A percentile compares a stretch with the other conserved stretches of the same genome.
Conservation (phyloP, 1,284 basidiomycete genomes). For the Puccinia polysora region DNA sequence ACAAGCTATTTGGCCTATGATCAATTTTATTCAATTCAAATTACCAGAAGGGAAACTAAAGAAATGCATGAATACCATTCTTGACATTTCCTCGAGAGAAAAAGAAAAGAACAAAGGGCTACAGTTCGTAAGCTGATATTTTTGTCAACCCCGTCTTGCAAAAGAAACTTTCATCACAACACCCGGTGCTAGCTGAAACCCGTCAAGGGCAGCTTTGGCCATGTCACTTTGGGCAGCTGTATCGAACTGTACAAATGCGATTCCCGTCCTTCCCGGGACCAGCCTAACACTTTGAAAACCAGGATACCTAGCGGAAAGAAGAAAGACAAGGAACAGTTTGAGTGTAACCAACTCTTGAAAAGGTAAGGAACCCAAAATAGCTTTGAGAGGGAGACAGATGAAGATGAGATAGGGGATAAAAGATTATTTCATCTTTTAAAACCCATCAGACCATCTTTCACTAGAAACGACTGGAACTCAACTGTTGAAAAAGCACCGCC, state of each 20-base stretch:
- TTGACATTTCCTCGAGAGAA: no score
- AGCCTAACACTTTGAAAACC: slow-evolving; percentile 69
- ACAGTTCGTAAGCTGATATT: no score
- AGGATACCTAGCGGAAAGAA: slow-evolving; percentile 60
- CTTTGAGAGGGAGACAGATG: not conserved
- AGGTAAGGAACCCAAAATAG: slow-evolving; percentile 23
- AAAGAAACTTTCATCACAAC: slow-evolving; percentile 67
- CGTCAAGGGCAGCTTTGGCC: slow-evolving; percentile 71
- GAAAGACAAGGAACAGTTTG: slow-evolving; percentile 19
- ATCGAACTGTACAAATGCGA: slow-evolving; percentile 72
- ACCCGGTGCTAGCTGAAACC: slow-evolving; percentile 72
- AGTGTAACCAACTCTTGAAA: not conserved
- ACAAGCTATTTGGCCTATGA: no score
- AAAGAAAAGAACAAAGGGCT: no score
- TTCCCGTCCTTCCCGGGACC: slow-evolving; percentile 57
- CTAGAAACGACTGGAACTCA: slow-evolving; percentile 53
- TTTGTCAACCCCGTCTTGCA: slow-evolving; percentile 37
- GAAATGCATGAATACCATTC: no score
- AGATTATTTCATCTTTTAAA: not conserved
- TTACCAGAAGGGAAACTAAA: no score
- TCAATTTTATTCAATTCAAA: no score
- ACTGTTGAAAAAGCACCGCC: slow-evolving; percentile 81
- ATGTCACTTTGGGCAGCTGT: slow-evolving; percentile 65
- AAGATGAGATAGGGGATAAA: no score
- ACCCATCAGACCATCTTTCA: no score